Conservation (phyloP, 352 stramenopile genomes). For the Pilasporangium apinafurcum region DNA sequence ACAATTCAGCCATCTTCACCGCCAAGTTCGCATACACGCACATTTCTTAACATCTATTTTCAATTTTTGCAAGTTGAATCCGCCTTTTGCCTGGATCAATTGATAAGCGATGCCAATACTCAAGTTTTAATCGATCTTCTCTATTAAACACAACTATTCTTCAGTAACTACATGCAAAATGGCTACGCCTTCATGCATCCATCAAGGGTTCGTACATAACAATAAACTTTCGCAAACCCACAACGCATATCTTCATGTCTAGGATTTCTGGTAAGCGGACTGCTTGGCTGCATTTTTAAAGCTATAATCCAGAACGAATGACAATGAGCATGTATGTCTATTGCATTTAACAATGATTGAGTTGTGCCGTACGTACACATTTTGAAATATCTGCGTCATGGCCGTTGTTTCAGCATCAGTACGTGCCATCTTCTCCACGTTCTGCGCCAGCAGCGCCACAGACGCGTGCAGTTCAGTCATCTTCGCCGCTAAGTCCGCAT, state of each 20-base stretch:
- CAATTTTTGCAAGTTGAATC: neutral
- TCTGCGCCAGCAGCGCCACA: constrained; percentile 57
- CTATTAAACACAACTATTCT: too few species aligned
- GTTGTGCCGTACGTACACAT: constrained; percentile 32
- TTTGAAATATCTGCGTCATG: constrained; percentile 75
- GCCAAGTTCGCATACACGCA: constrained; percentile 59
- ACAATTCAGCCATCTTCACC: constrained; percentile 67
- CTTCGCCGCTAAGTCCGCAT: constrained; percentile 55
- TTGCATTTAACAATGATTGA: neutral
- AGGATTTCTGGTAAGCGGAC: too few species aligned
- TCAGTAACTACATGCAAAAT: too few species aligned
- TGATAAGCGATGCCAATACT: too few species aligned
- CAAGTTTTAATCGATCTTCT: too few species aligned
- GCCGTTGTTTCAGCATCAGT: constrained; percentile 59
- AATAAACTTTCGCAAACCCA: too few species aligned
- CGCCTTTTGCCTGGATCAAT: neutral
- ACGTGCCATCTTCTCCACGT: constrained; percentile 71
- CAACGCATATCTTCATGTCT: too few species aligned
- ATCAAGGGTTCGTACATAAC: too few species aligned
- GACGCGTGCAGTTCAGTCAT: constrained; percentile 77
- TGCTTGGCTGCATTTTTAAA: constrained; percentile 42
- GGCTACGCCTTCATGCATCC: too few species aligned
- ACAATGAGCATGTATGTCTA: neutral
- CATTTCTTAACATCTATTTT: constrained; percentile 67
- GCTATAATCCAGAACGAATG: constrained; percentile 6